Evolutionary conservation across 1,284 basidiomycete genomes (phyloP), one percentile per base, ranked within the genome.

Genomic region (Puccinia polysora): DNA sequence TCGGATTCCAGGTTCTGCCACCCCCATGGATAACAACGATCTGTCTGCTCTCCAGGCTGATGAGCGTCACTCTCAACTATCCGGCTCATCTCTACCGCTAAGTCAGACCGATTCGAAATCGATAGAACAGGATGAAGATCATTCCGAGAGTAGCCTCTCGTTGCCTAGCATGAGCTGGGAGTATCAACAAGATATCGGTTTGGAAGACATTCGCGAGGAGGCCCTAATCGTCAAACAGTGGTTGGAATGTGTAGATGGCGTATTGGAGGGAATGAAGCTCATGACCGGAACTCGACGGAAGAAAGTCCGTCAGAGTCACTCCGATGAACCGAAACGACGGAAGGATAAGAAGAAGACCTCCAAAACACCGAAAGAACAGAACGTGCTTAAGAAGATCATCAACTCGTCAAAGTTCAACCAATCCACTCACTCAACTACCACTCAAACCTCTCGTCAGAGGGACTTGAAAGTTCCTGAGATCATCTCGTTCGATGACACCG

Each of bases 351-450:
- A 43, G 34, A 56, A 68, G 32, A 50, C 36, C 25, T 65, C 34
- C 14, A 2, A 8, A 18, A n/a, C 14, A 15, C n/a, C 15, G 14
- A 59, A 12, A 38, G 25, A 59, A 20, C 38, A 45, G 18, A 62
- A 62, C 45, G 36, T 45, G 15, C 52, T 70, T 23, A 70, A 62
- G 28, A 62, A 62, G 32, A 52, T 70, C n/a, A 50, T 70, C 23
- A 70, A 62, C 3, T 60, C 56, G 6, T 52, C 87, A 88, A 73
- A 85, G 86, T 4, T 2, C 91, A 90, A 89, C 88, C 90, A 10
- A 75, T 82, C 84, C 18, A 80, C 80, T 10, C 77, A 80, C 8
- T 88, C 87, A 76, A 45, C 14, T 18, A 4, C 8, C n/a, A n/a
- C n/a, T n/a, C n/a, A n/a, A n/a, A n/a, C n/a, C n/a, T n/a, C n/a